Percentiles rank a stretch among this genome's conserved stretches.
Conservation (phyloP, 1,139 yeast species). For the Magnusiomyces suaveolens region DNA sequence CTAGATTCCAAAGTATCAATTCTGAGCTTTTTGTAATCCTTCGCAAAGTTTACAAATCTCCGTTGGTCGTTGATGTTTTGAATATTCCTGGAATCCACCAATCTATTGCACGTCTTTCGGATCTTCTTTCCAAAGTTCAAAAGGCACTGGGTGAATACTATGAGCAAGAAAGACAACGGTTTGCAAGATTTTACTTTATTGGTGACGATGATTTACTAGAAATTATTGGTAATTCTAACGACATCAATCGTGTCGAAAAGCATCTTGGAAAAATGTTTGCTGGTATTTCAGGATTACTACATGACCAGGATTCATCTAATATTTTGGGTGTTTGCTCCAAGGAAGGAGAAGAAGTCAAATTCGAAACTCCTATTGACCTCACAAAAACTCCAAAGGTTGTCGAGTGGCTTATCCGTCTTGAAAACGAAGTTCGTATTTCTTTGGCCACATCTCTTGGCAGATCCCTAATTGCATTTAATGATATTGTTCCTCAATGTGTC, state of each 20-base stretch:
- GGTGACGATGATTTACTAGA: constrained; percentile 88
- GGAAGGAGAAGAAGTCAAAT: constrained; percentile 50
- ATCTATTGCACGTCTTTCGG: constrained; percentile 45
- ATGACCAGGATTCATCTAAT: constrained; percentile 32
- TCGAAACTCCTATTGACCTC: constrained; percentile 41
- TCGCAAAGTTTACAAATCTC: constrained; percentile 43
- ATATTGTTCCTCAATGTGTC: constrained; percentile 14
- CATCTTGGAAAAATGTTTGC: constrained; percentile 67
- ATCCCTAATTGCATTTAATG: constrained; percentile 25
- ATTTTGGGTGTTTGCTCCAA: constrained; percentile 48
- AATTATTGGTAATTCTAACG: constrained; percentile 58
- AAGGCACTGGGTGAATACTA: constrained; percentile 67
- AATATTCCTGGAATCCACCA: constrained; percentile 43
- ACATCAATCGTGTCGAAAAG: constrained; percentile 43
- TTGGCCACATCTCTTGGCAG: constrained; percentile 34
- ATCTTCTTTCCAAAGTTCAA: constrained; percentile 49
- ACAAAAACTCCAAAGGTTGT: constrained; percentile 39
- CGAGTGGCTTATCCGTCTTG: constrained; percentile 59
- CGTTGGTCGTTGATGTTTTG: constrained; percentile 50
- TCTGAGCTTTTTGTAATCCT: constrained; percentile 49
- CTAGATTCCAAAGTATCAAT: constrained; percentile 57
- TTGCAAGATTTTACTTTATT: constrained; percentile 76
- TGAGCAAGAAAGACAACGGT: constrained; percentile 66
- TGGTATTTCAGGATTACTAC: constrained; percentile 45
- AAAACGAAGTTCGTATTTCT: constrained; percentile 39